These are phyloP conservation scores for Zygoascus ofunaensis DNA, from an alignment of 805 yeast genomes.

Conservation along the genomic window DNA sequence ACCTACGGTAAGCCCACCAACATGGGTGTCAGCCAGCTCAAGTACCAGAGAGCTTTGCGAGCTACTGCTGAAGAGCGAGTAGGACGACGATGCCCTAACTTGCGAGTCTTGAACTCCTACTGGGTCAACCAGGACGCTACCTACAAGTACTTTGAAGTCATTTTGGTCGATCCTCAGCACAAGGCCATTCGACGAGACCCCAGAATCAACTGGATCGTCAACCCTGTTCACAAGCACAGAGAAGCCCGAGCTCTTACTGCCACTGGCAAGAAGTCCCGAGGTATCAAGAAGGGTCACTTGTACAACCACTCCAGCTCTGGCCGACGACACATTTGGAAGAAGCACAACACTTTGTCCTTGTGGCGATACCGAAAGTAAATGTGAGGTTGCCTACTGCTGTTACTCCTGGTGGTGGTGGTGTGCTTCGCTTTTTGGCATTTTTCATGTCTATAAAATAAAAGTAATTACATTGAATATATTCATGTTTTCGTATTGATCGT, in stretches of 20 bases:
- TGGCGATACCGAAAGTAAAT: conserved; percentile 92
- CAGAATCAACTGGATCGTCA: conserved; percentile 98
- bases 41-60: conserved; percentile 97
- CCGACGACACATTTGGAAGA: conserved; percentile 99
- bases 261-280: conserved; percentile 98
- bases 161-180: conserved; percentile 95
- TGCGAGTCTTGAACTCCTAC: conserved; percentile 99
- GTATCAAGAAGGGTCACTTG: conserved; percentile 99
- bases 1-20: conserved; percentile 99
- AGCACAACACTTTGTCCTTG: conserved; percentile 94
- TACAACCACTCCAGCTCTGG: conserved; percentile 98
- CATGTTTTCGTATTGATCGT: neutral
- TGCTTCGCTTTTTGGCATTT: neutral
- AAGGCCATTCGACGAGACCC: conserved; percentile 98
- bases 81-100: conserved; percentile 97
- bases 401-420: neutral
- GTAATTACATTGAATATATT: neutral
- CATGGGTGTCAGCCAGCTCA: conserved; percentile 99
- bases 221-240: conserved; percentile 99
- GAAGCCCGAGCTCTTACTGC: conserved; percentile 98
- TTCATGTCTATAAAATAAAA: neutral
- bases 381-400: too few species aligned
- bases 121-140: conserved; percentile 99
- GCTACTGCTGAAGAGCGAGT: conserved; percentile 99
- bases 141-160: conserved; percentile 98